Conservation (phyloP, 306 rosid species). For the Quercus mongolica region DNA sequence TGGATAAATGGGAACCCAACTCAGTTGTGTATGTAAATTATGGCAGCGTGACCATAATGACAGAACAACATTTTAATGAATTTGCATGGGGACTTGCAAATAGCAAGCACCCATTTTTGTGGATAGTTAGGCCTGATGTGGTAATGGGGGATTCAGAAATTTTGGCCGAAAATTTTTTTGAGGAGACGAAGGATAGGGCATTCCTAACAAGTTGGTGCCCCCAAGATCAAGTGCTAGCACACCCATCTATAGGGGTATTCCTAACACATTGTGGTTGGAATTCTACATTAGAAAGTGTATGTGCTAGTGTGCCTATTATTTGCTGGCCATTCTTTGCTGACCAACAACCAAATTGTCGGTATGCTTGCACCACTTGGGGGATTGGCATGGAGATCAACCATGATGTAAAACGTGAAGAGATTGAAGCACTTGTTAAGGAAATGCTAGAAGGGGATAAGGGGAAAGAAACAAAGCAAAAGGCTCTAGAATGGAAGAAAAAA, state of each 20-base stretch:
- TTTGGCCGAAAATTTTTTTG: slow-evolving; percentile 24
- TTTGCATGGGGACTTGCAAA: slow-evolving; percentile 55
- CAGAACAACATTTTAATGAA: slow-evolving; percentile 30
- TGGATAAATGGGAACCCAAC: slow-evolving; percentile 23
- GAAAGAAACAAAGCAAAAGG: slow-evolving; percentile 23
- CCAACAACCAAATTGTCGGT: slow-evolving; percentile 45
- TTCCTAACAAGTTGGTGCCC: slow-evolving; percentile 41
- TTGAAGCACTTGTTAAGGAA: slow-evolving; percentile 34
- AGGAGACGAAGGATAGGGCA: slow-evolving; percentile 39
- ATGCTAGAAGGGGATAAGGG: slow-evolving; percentile 34
- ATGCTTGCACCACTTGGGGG: slow-evolving; percentile 34
- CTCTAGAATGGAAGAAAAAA: slow-evolving; percentile 35
- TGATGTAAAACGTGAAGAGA: slow-evolving; percentile 31
- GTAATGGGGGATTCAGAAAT: slow-evolving; percentile 24
- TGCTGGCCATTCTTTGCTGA: slow-evolving; percentile 64
- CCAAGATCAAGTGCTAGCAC: slow-evolving; percentile 38
- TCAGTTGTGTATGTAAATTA: slow-evolving; percentile 46
- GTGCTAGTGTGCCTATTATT: slow-evolving; percentile 43
- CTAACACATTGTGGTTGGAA: slow-evolving; percentile 63
- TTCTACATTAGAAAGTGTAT: slow-evolving; percentile 31
- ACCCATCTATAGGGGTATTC: slow-evolving; percentile 40
- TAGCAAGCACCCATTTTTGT: slow-evolving; percentile 34
- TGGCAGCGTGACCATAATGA: slow-evolving; percentile 38
- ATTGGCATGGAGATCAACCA: slow-evolving; percentile 38
- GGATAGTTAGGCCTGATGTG: slow-evolving; percentile 48